Conservation (phyloP, 257 asterid species). For the Schizonepeta tenuifolia region DNA sequence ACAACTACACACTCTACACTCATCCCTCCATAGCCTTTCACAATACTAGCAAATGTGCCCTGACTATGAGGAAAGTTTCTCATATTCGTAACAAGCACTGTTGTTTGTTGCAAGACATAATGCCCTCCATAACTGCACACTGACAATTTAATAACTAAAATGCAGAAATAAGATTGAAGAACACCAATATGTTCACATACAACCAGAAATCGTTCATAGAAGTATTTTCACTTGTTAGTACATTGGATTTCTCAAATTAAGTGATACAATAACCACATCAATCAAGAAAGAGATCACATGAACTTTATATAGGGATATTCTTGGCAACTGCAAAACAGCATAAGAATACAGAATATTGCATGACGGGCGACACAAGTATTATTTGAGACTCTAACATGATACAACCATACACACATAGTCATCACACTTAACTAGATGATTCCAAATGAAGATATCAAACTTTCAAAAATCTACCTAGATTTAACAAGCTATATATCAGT, state of each 20-base stretch:
- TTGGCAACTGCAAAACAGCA: neutral
- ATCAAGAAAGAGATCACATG: no score
- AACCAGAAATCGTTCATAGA: neutral
- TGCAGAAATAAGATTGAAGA: neutral
- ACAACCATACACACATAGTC: no score
- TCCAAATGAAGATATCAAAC: neutral
- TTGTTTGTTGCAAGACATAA: constrained; percentile 64
- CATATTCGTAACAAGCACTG: constrained; percentile 77
- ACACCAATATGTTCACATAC: neutral
- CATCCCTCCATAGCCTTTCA: constrained; percentile 74
- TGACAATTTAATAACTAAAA: constrained; percentile 22
- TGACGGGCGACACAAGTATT: neutral
- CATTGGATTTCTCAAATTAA: neutral
- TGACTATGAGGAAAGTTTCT: constrained; percentile 76
- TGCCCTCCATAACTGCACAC: constrained; percentile 68
- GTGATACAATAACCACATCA: no score
- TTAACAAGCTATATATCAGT: neutral
- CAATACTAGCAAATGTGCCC: constrained; percentile 73
- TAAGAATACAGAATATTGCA: neutral
- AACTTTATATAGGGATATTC: neutral
- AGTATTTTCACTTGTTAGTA: neutral
- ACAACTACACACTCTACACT: no score
- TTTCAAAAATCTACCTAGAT: neutral
- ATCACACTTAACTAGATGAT: neutral
- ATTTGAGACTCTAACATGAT: neutral